Evolutionary conservation across 2,329 filamentous ascomycete genomes (phyloP).

Genomic region (Didymella segeticola): DNA sequence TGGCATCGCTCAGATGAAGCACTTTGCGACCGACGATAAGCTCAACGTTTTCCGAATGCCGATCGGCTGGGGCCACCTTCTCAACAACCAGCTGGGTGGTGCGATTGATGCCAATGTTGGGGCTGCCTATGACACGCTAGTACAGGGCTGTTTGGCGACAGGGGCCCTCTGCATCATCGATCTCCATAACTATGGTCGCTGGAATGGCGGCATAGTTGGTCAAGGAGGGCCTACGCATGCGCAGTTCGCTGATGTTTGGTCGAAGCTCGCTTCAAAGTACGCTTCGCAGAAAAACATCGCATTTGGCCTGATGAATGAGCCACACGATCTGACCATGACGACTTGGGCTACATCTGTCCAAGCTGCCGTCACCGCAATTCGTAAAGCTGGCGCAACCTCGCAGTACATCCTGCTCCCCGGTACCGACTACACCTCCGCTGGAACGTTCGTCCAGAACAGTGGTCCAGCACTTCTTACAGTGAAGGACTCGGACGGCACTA

Average conservation of each 20-base stretch:
- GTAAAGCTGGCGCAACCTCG: conserved; percentile 65
- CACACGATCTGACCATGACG: conserved; percentile 63
- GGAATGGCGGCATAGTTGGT: conserved; percentile 68
- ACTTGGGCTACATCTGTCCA: conserved; percentile 68
- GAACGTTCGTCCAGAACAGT: conserved; percentile 34
- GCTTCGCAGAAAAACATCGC: conserved; percentile 60
- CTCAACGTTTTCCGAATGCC: conserved; percentile 66
- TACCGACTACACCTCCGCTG: conserved; percentile 60
- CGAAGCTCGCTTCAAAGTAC: conserved; percentile 63
- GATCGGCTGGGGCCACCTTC: conserved; percentile 67
- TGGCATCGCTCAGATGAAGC: conserved; percentile 62
- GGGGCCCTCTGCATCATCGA: conserved; percentile 68
- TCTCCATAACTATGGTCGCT: conserved; percentile 59
- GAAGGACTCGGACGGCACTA: conserved; percentile 66
- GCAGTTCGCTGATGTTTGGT: conserved; percentile 66
- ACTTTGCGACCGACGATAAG: conserved; percentile 61
- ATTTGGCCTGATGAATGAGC: conserved; percentile 74
- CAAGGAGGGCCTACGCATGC: conserved; percentile 69
- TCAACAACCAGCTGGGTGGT: conserved; percentile 59
- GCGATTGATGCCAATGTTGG: conserved; percentile 58
- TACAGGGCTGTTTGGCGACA: conserved; percentile 63
- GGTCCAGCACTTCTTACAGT: conserved; percentile 59
- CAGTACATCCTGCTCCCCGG: conserved; percentile 72
- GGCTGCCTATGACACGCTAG: conserved; percentile 61
- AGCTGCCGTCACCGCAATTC: conserved; percentile 69